Evolutionary conservation across 1,284 basidiomycete genomes (phyloP).

Genomic region (Ceratobasidium sp.): DNA sequence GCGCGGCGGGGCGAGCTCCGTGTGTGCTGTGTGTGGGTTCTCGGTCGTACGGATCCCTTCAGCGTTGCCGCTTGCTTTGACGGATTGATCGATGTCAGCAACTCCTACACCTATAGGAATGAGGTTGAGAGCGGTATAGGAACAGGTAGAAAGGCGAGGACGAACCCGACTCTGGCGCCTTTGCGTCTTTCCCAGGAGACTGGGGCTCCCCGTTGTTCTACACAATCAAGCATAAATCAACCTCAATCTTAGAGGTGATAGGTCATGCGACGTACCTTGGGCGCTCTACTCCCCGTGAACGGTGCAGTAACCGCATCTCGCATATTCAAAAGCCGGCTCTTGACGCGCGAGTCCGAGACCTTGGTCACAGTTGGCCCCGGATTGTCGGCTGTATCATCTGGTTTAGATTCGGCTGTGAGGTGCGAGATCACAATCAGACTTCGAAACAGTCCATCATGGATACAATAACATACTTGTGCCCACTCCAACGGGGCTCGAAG

Average conservation of each 20-base stretch:
- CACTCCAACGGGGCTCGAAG: background rate
- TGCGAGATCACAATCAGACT: background rate
- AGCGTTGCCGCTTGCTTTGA: constrained; percentile 8
- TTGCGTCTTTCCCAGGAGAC: background rate
- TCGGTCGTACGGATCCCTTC: constrained; percentile 36
- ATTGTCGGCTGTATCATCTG: background rate
- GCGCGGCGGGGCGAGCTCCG: constrained; percentile 7
- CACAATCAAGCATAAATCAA: background rate
- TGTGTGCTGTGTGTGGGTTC: constrained; percentile 38
- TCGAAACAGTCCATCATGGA: background rate
- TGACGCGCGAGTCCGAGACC: constrained; percentile 34
- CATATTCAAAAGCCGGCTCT: constrained; percentile 5
- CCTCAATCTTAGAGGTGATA: background rate
- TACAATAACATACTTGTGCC: background rate
- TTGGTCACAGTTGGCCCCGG: constrained; percentile 25
- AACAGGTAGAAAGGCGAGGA: background rate
- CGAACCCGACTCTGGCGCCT: background rate
- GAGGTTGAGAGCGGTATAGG: too few species aligned
- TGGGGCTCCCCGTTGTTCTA: background rate
- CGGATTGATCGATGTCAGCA: background rate
- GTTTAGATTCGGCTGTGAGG: background rate
- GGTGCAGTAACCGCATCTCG: constrained; percentile 23
- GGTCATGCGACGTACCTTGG: constrained; percentile 2
- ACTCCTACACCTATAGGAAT: background rate
- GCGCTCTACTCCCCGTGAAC: constrained; percentile 29